Evolutionary conservation across 1,139 yeast species (phyloP).

Genomic region (Zygosaccharomyces sapae): DNA sequence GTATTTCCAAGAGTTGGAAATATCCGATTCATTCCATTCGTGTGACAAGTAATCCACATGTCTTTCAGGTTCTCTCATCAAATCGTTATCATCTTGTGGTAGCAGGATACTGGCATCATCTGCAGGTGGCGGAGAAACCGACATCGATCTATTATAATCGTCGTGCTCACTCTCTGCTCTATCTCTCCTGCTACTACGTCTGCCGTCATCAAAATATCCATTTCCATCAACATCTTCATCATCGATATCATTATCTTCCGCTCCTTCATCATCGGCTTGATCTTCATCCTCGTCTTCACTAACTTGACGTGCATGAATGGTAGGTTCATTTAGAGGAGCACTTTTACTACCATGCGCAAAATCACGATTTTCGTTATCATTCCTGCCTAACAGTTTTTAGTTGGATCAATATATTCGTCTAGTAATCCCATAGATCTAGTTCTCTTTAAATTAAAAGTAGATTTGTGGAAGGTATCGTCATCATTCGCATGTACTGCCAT

Average conservation of each 20-base stretch:
- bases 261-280: conserved; percentile 17
- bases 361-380: conserved; percentile 1
- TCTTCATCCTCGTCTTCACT: conserved; percentile 4
- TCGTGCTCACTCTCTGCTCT: conserved; percentile 8
- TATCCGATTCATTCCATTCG: conserved; percentile 91
- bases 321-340: not conserved
- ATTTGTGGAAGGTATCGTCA: conserved; percentile 65
- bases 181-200: conserved; percentile 8
- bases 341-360: too few species aligned
- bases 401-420: conserved; percentile 60
- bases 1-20: conserved; percentile 92
- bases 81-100: conserved; percentile 86
- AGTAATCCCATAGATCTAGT: conserved; percentile 80
- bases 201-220: conserved; percentile 21
- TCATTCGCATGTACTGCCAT: conserved; percentile 63
- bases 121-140: conserved; percentile 38
- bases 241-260: conserved; percentile 15
- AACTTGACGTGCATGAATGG: conserved; percentile 10
- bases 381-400: conserved; percentile 33
- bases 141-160: conserved; percentile 21
- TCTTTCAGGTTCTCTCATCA: conserved; percentile 72
- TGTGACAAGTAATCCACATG: conserved; percentile 95
- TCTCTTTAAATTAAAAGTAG: conserved; percentile 73
- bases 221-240: conserved; percentile 22
- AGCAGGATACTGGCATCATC: conserved; percentile 38